Percentiles rank a stretch among this genome's conserved stretches.
Evolutionary conservation across 1,139 yeast species (phyloP).

Genomic region (Kluyveromyces marxianus): DNA sequence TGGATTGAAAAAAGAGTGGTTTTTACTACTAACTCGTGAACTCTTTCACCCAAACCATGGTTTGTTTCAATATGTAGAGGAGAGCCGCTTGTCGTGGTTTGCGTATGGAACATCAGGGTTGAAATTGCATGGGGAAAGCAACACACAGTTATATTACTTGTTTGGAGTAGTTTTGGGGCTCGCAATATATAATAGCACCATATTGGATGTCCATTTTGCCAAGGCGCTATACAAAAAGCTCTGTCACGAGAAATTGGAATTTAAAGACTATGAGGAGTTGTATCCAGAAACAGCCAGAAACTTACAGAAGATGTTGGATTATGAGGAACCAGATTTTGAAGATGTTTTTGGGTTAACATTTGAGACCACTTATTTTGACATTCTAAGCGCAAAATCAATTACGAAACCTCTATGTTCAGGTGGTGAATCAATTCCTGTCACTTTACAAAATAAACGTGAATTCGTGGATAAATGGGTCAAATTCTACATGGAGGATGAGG

Average conservation of each 20-base stretch:
- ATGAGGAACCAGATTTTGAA: conserved; percentile 40
- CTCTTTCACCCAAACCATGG: conserved; percentile 63
- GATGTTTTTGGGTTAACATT: conserved; percentile 42
- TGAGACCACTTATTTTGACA: conserved; percentile 38
- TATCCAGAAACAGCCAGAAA: conserved; percentile 62
- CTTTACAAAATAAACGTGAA: conserved; percentile 43
- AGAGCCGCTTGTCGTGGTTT: conserved; percentile 75
- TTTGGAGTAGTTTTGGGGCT: conserved; percentile 84
- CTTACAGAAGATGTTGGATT: conserved; percentile 46
- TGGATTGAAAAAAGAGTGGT: conserved; percentile 92
- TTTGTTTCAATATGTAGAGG: conserved; percentile 54
- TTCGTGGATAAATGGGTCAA: conserved; percentile 59
- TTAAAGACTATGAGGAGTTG: conserved; percentile 59
- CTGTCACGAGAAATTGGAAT: conserved; percentile 45
- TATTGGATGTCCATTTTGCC: conserved; percentile 74
- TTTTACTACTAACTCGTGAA: conserved; percentile 59
- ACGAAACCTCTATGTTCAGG: conserved; percentile 44
- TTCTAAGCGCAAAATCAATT: conserved; percentile 30
- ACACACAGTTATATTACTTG: conserved; percentile 48
- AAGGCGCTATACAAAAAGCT: conserved; percentile 67
- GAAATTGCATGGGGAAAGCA: conserved; percentile 17
- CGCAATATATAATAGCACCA: conserved; percentile 85
- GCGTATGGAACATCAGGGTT: conserved; percentile 38
- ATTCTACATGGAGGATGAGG: conserved; percentile 51
- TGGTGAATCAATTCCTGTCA: conserved; percentile 52